Base-by-base conservation (phyloP, 768 basidiomycete species). In the Mycena kentingensis region DNA sequence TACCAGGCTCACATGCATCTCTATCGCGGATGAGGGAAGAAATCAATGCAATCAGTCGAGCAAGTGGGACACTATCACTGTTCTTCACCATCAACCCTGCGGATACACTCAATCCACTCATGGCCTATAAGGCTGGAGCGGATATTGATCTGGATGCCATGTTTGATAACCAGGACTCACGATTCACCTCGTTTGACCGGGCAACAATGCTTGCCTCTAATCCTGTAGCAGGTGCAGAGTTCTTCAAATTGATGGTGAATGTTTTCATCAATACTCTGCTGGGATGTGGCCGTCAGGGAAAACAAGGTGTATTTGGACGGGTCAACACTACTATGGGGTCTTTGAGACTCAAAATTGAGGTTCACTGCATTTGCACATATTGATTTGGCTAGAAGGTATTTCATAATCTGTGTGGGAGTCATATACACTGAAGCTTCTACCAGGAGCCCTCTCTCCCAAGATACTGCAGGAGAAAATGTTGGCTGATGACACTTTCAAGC, bases 141-240 rank as follows among this genome's bases (percentile, higher is more conserved):
- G 57, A 63, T 25, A 63, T 64, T 29, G 51, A 64, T 22, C 7
- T 64, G 3, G 59, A 64, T 25, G 38, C 60, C 4, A 16, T 46
- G 0, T 55, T 61, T 46, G 37, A 38, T 15, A 36, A 32, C 12
- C 34, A 46, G 0, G 57, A 58, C 22, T 54, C 60, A 6, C 15
- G 21, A 2, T 58, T 47, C 26, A 48, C 57, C 0, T 28, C 51
- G 1, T 55, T 61, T 34, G 47, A 53, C 24, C 48, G 59, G 0
- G 48, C 52, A 1, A 43, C 29, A 21, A 24, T 31, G 28, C 31
- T 72, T 3, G 69, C 68, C 0, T 22, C 31, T 0, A 67, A 73
- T 49, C 72, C 69, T 0, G 65, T 64, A 26, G 71, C 68, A 3
- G 65, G 71, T 0, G 70, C 71, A 0, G 60, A 66, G 38, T 74